Conservation (phyloP, 164 flowering plant genomes). For the Berberis thunbergii region DNA sequence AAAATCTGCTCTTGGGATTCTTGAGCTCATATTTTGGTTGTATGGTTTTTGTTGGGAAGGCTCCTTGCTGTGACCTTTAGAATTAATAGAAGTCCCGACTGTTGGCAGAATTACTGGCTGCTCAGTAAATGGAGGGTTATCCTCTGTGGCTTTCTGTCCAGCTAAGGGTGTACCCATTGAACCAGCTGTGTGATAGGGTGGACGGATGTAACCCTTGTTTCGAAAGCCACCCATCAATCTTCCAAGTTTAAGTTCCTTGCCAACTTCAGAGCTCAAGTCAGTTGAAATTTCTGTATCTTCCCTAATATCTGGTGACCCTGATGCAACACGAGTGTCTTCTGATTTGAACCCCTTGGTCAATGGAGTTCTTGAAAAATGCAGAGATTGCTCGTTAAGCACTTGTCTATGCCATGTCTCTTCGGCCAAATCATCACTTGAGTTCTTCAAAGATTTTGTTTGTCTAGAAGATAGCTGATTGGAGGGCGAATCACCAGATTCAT, state of each 20-base stretch:
- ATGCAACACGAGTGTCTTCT: slow-evolving; percentile 3
- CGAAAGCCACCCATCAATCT: slow-evolving; percentile 61
- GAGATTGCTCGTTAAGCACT: slow-evolving; percentile 8
- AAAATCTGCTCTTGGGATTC: slow-evolving; percentile 17
- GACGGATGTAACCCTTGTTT: slow-evolving; percentile 47
- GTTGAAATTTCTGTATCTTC: slow-evolving; percentile 14
- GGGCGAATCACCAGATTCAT: slow-evolving; percentile 7
- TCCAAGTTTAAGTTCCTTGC: slow-evolving; percentile 35
- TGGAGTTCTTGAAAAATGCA: slow-evolving; percentile 12
- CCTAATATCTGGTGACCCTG: slow-evolving; percentile 4
- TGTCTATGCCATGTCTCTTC: slow-evolving; percentile 2
- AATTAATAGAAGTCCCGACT: slow-evolving; percentile 9
- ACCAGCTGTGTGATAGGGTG: slow-evolving; percentile 32
- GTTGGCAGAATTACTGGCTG: slow-evolving; percentile 12
- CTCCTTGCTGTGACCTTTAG: slow-evolving; percentile 13
- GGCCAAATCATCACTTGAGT: slow-evolving; percentile 4
- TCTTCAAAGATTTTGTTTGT: slow-evolving; percentile 8
- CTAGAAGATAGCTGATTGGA: slow-evolving; percentile 6
- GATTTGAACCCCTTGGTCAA: slow-evolving; percentile 11
- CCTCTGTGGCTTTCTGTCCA: slow-evolving; percentile 12
- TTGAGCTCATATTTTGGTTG: slow-evolving; percentile 14
- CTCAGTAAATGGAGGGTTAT: slow-evolving; percentile 10
- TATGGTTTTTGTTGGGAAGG: slow-evolving; percentile 7
- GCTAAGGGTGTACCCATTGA: slow-evolving; percentile 18
- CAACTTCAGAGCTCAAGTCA: slow-evolving; percentile 21